phyloP scores from a whole-genome alignment of 768 basidiomycete species.

The Tulasnella calospora region DNA sequence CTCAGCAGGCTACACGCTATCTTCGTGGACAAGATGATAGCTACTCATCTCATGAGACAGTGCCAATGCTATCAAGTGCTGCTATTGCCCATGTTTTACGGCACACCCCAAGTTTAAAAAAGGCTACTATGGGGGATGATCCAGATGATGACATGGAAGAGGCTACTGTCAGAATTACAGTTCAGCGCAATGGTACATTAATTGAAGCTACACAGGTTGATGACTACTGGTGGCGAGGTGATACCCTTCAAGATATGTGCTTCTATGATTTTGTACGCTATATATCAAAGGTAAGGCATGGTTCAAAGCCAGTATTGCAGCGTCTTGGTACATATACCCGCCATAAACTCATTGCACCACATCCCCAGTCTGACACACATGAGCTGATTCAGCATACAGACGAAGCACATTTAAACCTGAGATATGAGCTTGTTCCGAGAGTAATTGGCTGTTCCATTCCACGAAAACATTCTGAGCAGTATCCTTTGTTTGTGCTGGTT shows the following conservation, averaged over 20 bases:
- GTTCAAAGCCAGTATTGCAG: conserved; percentile 10
- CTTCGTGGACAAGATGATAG: conserved; percentile 33
- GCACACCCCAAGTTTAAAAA: no score
- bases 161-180: neutral
- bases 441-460: neutral
- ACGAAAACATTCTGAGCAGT: neutral
- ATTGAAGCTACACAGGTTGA: conserved; percentile 32
- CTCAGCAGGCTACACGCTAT: conserved; percentile 38
- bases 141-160: neutral
- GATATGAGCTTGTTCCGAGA: neutral
- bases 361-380: neutral
- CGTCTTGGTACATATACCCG: neutral
- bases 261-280: conserved; percentile 36
- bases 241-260: conserved; percentile 27
- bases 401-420: neutral
- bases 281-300: conserved; percentile 9
- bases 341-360: neutral
- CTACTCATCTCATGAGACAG: conserved; percentile 34
- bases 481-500: neutral
- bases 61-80: conserved; percentile 29
- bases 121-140: no score
- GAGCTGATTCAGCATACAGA: neutral
- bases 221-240: conserved; percentile 33
- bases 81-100: neutral
- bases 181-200: conserved; percentile 8